phyloP scores from a whole-genome alignment of 352 stramenopile genomes.

The Halophytophthora batemanensis region DNA sequence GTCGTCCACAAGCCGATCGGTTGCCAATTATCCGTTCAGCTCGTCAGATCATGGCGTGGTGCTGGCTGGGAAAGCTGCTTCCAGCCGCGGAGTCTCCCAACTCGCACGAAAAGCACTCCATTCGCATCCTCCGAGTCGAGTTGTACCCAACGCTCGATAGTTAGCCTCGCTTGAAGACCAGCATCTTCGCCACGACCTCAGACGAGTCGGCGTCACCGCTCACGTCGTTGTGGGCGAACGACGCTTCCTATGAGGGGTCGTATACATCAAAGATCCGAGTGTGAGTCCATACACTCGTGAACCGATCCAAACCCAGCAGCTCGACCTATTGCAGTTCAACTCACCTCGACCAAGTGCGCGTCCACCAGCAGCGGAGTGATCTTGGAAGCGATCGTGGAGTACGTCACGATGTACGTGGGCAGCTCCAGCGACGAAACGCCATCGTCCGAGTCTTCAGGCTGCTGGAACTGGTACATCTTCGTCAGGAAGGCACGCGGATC shows the following conservation, averaged over 20 bases:
- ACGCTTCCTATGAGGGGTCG: conserved; percentile 29
- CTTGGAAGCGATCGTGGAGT: conserved; percentile 45
- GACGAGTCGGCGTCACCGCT: conserved; percentile 65
- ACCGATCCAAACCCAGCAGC: background rate
- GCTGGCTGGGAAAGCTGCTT: too few species aligned
- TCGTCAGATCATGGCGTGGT: too few species aligned
- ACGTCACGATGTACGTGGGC: conserved; percentile 66
- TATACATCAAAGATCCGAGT: background rate
- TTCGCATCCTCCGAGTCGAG: too few species aligned
- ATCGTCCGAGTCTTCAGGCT: conserved; percentile 12
- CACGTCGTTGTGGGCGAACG: conserved; percentile 68
- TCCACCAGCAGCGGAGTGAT: conserved; percentile 45
- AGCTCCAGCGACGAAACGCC: conserved; percentile 28
- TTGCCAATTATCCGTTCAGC: too few species aligned
- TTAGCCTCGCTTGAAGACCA: conserved; percentile 56
- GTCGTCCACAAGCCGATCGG: too few species aligned
- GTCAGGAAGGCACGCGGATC: conserved; percentile 50
- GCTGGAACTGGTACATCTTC: conserved; percentile 50
- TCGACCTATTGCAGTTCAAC: conserved; percentile 5
- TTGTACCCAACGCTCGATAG: too few species aligned
- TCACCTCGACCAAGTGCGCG: conserved; percentile 49
- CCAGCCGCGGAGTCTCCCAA: too few species aligned
- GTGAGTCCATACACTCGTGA: background rate
- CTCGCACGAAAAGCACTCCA: too few species aligned
- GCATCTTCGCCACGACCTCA: conserved; percentile 55